phyloP scores from a whole-genome alignment of 305 asterid species.

The Petunia hybrid region DNA sequence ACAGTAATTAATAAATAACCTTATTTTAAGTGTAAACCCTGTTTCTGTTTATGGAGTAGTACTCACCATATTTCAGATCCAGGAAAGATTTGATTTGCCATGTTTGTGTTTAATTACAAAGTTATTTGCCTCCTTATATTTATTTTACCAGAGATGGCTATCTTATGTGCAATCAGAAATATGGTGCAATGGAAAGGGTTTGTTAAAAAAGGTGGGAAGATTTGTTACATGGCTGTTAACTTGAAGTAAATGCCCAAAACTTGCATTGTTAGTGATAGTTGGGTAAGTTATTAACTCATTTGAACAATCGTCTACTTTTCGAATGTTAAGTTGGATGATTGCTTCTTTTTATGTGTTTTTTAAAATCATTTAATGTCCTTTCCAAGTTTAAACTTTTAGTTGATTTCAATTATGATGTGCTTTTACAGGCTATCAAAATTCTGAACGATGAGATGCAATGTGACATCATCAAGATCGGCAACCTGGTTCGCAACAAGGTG shows the following conservation, averaged over 20 bases:
- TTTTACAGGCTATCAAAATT: constrained; percentile 75
- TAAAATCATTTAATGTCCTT: neutral
- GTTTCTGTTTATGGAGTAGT: neutral
- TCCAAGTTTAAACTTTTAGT: neutral
- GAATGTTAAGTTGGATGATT: neutral
- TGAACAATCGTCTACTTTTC: constrained; percentile 4
- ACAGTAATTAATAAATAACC: neutral
- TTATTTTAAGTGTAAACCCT: constrained; percentile 5
- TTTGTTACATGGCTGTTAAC: neutral
- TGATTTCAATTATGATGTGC: constrained; percentile 33
- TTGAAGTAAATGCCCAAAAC: neutral
- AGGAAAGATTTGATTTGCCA: neutral
- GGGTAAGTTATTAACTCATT: neutral
- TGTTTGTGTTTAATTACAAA: neutral
- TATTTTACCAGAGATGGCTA: neutral
- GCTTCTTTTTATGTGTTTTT: constrained; percentile 28
- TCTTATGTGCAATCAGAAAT: neutral
- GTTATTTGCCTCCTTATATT: neutral
- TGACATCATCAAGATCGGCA: constrained; percentile 79
- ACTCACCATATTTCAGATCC: neutral
- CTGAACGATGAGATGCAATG: constrained; percentile 92
- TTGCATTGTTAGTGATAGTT: neutral
- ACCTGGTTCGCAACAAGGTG: constrained; percentile 83
- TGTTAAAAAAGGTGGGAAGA: neutral
- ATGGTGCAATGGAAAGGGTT: neutral